These are phyloP conservation scores for Capsicum pubescens DNA, from an alignment of 257 asterid genomes.

Conservation along the genomic window DNA sequence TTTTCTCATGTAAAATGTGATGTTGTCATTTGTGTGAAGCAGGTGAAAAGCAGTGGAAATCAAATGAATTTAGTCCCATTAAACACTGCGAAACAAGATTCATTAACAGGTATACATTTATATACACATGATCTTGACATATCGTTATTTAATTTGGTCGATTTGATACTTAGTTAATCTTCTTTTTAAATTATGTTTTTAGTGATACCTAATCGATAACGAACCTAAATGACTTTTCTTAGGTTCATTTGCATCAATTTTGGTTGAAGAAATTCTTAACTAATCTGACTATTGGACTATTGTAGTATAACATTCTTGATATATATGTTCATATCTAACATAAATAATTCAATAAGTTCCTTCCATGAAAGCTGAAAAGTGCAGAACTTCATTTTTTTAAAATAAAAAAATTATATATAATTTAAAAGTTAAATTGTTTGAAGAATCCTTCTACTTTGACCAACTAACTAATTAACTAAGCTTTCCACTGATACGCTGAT, in stretches of 20 bases:
- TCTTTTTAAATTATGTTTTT: too few relatives aligned
- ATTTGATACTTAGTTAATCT: too few relatives aligned
- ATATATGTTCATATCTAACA: neutral
- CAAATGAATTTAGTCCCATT: slow-evolving; percentile 38
- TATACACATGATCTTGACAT: neutral
- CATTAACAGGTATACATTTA: slow-evolving; percentile 13
- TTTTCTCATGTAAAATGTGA: neutral
- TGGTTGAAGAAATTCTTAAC: too few relatives aligned
- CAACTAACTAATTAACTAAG: neutral
- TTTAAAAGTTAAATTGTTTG: neutral
- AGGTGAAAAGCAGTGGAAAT: slow-evolving; percentile 50
- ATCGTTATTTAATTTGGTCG: too few relatives aligned
- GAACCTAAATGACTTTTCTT: too few relatives aligned
- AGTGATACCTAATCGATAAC: too few relatives aligned
- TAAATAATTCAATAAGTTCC: neutral
- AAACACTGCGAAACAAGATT: neutral
- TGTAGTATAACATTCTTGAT: too few relatives aligned
- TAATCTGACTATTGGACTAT: too few relatives aligned
- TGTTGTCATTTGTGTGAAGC: slow-evolving; percentile 24
- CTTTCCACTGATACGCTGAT: neutral
- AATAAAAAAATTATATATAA: neutral
- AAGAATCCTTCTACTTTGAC: neutral
- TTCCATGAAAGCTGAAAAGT: neutral
- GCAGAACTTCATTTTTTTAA: neutral
- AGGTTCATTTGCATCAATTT: too few relatives aligned